These are phyloP conservation scores for Acanthamoeba lenticulata DNA, from an alignment of 208 protist genomes.

Conservation along the genomic window DNA sequence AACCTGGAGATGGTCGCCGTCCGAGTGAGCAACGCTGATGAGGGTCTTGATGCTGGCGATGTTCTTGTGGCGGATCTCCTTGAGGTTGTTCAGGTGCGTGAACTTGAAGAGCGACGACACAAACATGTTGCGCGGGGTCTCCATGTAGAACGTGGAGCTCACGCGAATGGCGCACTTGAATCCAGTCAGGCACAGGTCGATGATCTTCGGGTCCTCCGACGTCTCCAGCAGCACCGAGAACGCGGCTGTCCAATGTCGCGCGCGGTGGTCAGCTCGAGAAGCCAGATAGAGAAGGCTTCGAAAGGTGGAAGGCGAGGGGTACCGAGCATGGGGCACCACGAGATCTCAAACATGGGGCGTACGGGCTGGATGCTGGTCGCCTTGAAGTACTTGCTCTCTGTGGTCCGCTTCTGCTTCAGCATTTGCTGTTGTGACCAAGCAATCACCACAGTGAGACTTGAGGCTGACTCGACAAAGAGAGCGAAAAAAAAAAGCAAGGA, in stretches of 20 bases:
- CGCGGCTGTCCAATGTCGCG: not conserved
- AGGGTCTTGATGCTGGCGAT: slow-evolving; percentile 88
- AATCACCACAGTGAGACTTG: not conserved
- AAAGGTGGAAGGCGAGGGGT: not conserved
- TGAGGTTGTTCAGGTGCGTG: slow-evolving; percentile 82
- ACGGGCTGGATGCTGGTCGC: slow-evolving; percentile 84
- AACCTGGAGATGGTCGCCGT: slow-evolving; percentile 87
- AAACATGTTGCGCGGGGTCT: slow-evolving; percentile 86
- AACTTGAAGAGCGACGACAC: slow-evolving; percentile 87
- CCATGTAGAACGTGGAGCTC: slow-evolving; percentile 81
- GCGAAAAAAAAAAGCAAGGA: not conserved
- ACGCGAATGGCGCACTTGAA: slow-evolving; percentile 85
- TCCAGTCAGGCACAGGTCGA: slow-evolving; percentile 86
- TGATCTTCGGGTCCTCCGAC: slow-evolving; percentile 77
- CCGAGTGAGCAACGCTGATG: slow-evolving; percentile 83
- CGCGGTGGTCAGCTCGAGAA: not conserved
- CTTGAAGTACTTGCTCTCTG: slow-evolving; percentile 68
- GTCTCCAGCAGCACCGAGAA: slow-evolving; percentile 80
- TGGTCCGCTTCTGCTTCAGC: slow-evolving; percentile 35
- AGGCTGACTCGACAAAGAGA: not conserved
- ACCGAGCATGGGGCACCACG: slow-evolving; percentile 85
- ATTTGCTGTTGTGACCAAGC: not conserved
- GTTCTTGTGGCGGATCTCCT: slow-evolving; percentile 89
- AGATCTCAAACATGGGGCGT: slow-evolving; percentile 86
- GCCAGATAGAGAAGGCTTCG: not conserved